Evolutionary conservation across 306 rosid genomes (phyloP).

Genomic region (Lathyrus oleraceus): DNA sequence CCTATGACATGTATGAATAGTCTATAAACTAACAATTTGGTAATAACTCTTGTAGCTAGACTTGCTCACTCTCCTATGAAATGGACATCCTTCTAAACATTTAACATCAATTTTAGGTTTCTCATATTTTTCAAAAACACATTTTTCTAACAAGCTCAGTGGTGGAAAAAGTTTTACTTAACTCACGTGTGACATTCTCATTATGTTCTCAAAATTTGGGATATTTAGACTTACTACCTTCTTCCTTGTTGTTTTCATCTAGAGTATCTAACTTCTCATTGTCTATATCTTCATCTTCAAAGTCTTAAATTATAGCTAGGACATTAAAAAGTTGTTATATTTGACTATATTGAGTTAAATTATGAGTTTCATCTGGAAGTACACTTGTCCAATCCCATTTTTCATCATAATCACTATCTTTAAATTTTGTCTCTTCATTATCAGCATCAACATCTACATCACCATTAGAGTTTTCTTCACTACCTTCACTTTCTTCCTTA

Average conservation of each 20-base stretch:
- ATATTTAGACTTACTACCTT: neutral
- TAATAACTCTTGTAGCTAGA: neutral
- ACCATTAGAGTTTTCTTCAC: neutral
- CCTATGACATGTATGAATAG: neutral
- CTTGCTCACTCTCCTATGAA: neutral
- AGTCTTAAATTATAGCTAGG: neutral
- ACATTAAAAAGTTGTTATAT: too few species aligned
- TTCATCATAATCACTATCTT: neutral
- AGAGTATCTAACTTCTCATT: neutral
- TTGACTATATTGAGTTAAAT: neutral
- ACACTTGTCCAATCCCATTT: neutral
- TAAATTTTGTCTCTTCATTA: neutral
- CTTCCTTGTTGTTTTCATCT: neutral
- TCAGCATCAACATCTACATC: neutral
- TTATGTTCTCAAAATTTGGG: neutral
- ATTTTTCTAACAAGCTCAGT: neutral
- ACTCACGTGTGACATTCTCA: neutral
- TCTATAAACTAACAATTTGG: neutral
- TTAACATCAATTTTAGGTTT: neutral
- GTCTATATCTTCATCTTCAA: neutral
- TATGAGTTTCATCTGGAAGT: neutral
- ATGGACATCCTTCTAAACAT: neutral
- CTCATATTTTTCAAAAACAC: neutral
- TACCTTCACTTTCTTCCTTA: neutral
- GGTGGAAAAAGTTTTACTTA: neutral